A percentile compares a stretch with the other conserved stretches of the same genome.
Conservation (phyloP, 2,329 filamentous ascomycete genomes). For the Pseudocercospora vitis region DNA sequence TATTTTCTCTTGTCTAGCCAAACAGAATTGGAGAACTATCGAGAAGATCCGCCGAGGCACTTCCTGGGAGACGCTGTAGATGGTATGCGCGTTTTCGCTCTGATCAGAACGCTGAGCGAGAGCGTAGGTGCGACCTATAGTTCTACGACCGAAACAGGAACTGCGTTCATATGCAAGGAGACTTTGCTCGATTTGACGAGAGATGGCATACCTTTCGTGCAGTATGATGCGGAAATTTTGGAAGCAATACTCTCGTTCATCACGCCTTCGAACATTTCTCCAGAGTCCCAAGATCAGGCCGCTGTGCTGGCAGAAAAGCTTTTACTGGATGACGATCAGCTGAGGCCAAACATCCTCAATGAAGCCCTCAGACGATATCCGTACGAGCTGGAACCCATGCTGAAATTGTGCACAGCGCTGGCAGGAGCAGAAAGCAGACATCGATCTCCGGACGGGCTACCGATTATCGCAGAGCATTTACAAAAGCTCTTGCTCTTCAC, state of each 20-base stretch:
- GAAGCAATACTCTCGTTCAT: conserved; percentile 66
- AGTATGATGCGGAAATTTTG: conserved; percentile 72
- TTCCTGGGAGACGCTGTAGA: conserved; percentile 47
- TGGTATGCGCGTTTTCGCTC: conserved; percentile 50
- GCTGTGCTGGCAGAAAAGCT: conserved; percentile 50
- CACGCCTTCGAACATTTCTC: conserved; percentile 16
- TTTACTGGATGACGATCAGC: conserved; percentile 53
- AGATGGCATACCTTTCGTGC: conserved; percentile 64
- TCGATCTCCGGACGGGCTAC: conserved; percentile 10
- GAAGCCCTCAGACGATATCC: conserved; percentile 77
- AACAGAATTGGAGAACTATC: conserved; percentile 32
- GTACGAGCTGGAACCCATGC: conserved; percentile 77
- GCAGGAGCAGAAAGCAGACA: conserved; percentile 17
- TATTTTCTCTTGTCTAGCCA: conserved; percentile 27
- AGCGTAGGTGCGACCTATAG: conserved; percentile 52
- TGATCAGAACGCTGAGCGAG: conserved; percentile 47
- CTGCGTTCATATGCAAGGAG: conserved; percentile 63
- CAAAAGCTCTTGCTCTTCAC: conserved; percentile 73
- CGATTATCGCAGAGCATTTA: conserved; percentile 47
- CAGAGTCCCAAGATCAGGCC: conserved; percentile 15
- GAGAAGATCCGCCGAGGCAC: conserved; percentile 43
- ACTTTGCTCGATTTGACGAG: conserved; percentile 70
- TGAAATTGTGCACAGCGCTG: conserved; percentile 43
- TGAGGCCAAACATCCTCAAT: conserved; percentile 62
- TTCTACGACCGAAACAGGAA: conserved; percentile 50